A percentile compares a stretch with the other conserved stretches of the same genome.
Evolutionary conservation across 768 basidiomycete genomes (phyloP).

Genomic region (Suillus bovinus): DNA sequence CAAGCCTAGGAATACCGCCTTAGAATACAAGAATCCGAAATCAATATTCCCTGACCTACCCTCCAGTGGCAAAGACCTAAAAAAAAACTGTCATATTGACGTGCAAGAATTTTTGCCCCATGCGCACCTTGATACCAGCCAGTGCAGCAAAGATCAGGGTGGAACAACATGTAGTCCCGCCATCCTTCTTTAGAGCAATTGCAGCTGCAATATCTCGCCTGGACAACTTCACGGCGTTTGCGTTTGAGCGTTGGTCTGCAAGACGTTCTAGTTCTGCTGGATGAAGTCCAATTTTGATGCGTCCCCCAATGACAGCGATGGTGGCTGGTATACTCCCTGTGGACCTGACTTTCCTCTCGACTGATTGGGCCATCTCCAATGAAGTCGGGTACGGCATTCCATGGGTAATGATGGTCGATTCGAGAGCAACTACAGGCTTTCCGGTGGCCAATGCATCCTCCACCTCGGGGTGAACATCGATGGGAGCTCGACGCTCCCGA

Average conservation of each 20-base stretch:
- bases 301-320: slow-evolving; percentile 80
- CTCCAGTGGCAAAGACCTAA: slow-evolving; percentile 90
- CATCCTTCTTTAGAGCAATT: slow-evolving; percentile 66
- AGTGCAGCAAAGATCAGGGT: slow-evolving; percentile 75
- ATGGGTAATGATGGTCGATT: slow-evolving; percentile 91
- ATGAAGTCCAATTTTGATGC: slow-evolving; percentile 83
- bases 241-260: slow-evolving; percentile 49
- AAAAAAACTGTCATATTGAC: slow-evolving; percentile 13
- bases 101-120: neutral
- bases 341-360: slow-evolving; percentile 73
- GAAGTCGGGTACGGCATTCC: slow-evolving; percentile 86
- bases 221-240: slow-evolving; percentile 62
- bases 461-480: slow-evolving; percentile 85
- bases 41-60: slow-evolving; percentile 49
- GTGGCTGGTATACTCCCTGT: slow-evolving; percentile 88
- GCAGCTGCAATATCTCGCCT: slow-evolving; percentile 79
- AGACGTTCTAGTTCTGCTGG: slow-evolving; percentile 64
- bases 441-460: slow-evolving; percentile 68
- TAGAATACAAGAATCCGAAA: slow-evolving; percentile 3
- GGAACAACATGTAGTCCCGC: slow-evolving; percentile 80
- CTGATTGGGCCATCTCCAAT: slow-evolving; percentile 63
- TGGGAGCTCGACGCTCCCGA: slow-evolving; percentile 18
- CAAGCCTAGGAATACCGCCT: slow-evolving; percentile 48
- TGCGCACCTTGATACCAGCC: slow-evolving; percentile 79
- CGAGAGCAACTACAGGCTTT: slow-evolving; percentile 83